Percentiles rank a stretch among this genome's conserved stretches.
These are phyloP conservation scores for Monosporascus sp. DNA, from an alignment of 2,329 filamentous ascomycete species.

Conservation along the genomic window DNA sequence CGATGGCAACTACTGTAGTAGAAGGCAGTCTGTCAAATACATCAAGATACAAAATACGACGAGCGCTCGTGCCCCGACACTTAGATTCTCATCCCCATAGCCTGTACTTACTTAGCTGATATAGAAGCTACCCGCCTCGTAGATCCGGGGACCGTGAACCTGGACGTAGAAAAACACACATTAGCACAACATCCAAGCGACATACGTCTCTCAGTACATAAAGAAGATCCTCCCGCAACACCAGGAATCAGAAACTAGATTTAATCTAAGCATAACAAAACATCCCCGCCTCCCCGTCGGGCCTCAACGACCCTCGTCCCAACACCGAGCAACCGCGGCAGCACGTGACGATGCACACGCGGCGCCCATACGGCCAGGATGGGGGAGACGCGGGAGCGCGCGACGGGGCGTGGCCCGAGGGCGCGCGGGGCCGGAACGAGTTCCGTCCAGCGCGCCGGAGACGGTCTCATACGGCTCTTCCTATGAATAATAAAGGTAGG, in stretches of 20 bases:
- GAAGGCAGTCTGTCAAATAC: too few relatives aligned
- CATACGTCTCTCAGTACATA: too few relatives aligned
- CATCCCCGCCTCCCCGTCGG: conserved; percentile 26
- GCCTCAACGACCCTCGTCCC: conserved; percentile 9
- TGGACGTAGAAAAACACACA: background rate
- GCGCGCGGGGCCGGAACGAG: conserved; percentile 8
- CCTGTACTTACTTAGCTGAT: background rate
- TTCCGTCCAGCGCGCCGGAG: conserved; percentile 9
- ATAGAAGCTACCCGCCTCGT: too few relatives aligned
- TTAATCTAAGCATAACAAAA: conserved; percentile 26
- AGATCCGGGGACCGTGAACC: background rate
- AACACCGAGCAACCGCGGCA: conserved; percentile 21
- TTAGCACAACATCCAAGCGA: too few relatives aligned
- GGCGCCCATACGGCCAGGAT: conserved; percentile 17
- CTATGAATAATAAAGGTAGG: conserved; percentile 23
- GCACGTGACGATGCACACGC: conserved; percentile 31
- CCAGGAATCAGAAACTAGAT: conserved; percentile 21
- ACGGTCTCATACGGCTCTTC: conserved; percentile 32
- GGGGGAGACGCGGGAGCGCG: conserved; percentile 7
- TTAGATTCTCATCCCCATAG: background rate
- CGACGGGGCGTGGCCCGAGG: conserved; percentile 15
- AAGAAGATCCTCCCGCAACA: too few relatives aligned
- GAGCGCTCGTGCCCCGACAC: background rate
- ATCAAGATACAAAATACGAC: too few relatives aligned
- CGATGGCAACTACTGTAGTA: too few relatives aligned